Evolutionary conservation across 305 asterid species (phyloP), one percentile per base, ranked within the genome.

Genomic region (Andrographis paniculata): DNA sequence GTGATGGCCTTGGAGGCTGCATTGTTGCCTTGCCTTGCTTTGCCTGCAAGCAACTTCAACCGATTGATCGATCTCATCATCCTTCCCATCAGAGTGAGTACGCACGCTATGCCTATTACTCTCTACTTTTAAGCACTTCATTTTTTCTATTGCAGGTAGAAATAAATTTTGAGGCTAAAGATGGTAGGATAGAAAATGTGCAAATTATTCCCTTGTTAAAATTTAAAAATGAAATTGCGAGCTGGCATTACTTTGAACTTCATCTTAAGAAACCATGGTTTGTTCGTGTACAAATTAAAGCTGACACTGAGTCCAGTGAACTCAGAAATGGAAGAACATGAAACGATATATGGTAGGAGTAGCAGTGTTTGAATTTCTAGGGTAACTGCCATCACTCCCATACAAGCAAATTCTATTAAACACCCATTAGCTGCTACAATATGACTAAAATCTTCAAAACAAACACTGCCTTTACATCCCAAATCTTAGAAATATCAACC

Each of bases 21-120:
- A 61, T 68, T 91, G 60, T 71, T 80, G 50, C 95, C 96, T 13
- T 91, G 99, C 72, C n/a, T n/a, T n/a, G n/a, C n/a, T n/a, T 70
- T 91, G 72, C 99, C 99, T 38, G 99, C 99, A 4, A 60, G 95
- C 95, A 86, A 63, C 85, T 91, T 46, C 99, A 91, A 46, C 96
- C 96, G 35, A 91, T 86, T 5, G 99, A 91, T 50, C 87, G 95
- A 3, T 83, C 99, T 15, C 87, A 93, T 17, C 88, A 86, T 60
- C 99, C 96, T 61, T 91, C 95, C 64, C 99, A 91, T 65, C 96
- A 81, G 74, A 91, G 95, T 88, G 42, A 62, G 92, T 62, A 3
- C 51, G 14, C 19, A 6, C 45, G 42, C 42, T 7, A 6, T 23
- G n/a, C n/a, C n/a, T n/a, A n/a, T 54, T 39, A 13, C 10, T 12